phyloP scores from a whole-genome alignment of 805 yeast species.

The Cyberlindnera xishuangbannaensis region DNA sequence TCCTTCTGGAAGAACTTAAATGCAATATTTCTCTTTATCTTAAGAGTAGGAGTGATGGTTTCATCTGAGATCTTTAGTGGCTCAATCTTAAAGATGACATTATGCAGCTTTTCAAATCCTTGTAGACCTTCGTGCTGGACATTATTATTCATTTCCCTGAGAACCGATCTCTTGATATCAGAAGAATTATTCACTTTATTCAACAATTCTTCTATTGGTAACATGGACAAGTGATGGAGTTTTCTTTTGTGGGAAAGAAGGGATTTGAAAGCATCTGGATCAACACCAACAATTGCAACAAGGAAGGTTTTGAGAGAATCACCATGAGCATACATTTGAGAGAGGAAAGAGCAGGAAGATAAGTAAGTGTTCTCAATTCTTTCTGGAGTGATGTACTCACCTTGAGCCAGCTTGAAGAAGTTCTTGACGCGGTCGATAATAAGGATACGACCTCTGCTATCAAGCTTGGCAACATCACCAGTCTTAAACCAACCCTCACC shows the following conservation, averaged over 20 bases:
- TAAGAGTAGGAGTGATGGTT: slow-evolving; percentile 62
- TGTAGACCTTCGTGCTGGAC: slow-evolving; percentile 34
- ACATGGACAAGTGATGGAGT: slow-evolving; percentile 4
- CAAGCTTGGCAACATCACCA: slow-evolving; percentile 47
- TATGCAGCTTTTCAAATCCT: slow-evolving; percentile 62
- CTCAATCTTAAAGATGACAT: slow-evolving; percentile 45
- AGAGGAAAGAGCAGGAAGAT: slow-evolving; percentile 42
- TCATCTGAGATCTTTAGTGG: slow-evolving; percentile 59
- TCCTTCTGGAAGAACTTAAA: slow-evolving; percentile 36
- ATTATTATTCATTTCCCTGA: slow-evolving; percentile 35
- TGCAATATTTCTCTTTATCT: slow-evolving; percentile 44
- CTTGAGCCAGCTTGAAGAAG: slow-evolving; percentile 55
- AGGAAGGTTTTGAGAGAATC: slow-evolving; percentile 48
- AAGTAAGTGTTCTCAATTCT: slow-evolving; percentile 53
- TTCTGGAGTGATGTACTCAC: slow-evolving; percentile 61
- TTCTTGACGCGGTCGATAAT: slow-evolving; percentile 63
- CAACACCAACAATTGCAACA: slow-evolving; percentile 53
- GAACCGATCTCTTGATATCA: slow-evolving; percentile 25
- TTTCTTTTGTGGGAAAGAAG: slow-evolving; percentile 10
- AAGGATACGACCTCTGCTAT: slow-evolving; percentile 30
- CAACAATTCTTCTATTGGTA: slow-evolving; percentile 10
- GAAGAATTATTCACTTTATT: slow-evolving; percentile 13
- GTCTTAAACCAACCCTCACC: slow-evolving; percentile 52
- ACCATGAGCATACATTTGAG: slow-evolving; percentile 60
- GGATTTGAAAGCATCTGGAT: slow-evolving; percentile 29